phyloP scores from a whole-genome alignment of 163 green algal species.

The Chlamydomonas reinhardtii region DNA sequence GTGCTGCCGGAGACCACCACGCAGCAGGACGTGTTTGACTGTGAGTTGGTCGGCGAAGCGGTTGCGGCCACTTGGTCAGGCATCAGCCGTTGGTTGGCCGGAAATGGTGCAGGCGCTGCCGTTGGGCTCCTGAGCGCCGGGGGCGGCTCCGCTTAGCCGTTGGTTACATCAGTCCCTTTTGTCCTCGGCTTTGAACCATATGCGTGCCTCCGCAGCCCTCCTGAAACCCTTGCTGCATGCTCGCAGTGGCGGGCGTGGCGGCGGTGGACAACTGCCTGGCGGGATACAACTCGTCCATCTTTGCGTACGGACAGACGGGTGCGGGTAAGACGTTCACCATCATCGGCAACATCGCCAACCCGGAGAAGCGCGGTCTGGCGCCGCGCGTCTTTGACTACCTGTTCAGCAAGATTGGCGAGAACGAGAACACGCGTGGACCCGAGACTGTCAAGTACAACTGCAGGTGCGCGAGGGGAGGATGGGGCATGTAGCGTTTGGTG shows the following conservation, averaged over 20 bases:
- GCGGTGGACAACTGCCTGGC: slow-evolving; percentile 86
- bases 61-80: too few relatives aligned
- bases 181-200: too few relatives aligned
- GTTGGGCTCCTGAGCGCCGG: too few relatives aligned
- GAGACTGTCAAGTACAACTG: slow-evolving; percentile 63
- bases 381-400: slow-evolving; percentile 90
- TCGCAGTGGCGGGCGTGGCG: slow-evolving; percentile 76
- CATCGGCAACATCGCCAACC: slow-evolving; percentile 61
- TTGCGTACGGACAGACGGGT: slow-evolving; percentile 91
- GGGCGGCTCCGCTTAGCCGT: too few relatives aligned
- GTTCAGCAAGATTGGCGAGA: slow-evolving; percentile 77
- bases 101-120: too few relatives aligned
- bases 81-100: too few relatives aligned
- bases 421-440: slow-evolving; percentile 55
- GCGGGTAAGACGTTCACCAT: slow-evolving; percentile 88
- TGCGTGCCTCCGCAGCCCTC: too few relatives aligned
- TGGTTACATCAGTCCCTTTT: too few relatives aligned
- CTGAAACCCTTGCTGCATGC: neutral
- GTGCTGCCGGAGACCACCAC: slow-evolving; percentile 68
- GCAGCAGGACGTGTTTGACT: slow-evolving; percentile 81
- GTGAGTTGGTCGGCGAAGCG: slow-evolving; percentile 55
- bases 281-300: slow-evolving; percentile 87
- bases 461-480: slow-evolving; percentile 55
- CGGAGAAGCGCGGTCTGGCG: slow-evolving; percentile 78
- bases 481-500: too few relatives aligned